Conservation (phyloP, 805 yeast species). For the Candida koratica region DNA sequence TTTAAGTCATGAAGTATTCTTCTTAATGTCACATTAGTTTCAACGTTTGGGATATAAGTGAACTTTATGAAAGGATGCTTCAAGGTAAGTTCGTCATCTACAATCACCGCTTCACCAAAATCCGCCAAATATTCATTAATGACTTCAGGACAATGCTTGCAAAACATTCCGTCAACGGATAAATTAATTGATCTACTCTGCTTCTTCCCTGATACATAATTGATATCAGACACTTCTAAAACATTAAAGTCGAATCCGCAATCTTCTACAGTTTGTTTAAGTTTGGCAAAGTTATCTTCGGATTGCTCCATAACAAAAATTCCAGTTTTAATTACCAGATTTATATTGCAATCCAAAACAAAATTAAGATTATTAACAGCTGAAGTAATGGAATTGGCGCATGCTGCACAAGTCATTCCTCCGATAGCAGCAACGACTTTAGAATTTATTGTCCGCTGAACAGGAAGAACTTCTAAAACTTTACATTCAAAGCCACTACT, state of each 20-base stretch:
- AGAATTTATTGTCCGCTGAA: slow-evolving; percentile 44
- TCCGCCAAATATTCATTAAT: slow-evolving; percentile 46
- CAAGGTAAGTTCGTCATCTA: slow-evolving; percentile 53
- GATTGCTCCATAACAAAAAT: slow-evolving; percentile 51
- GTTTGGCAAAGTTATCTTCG: slow-evolving; percentile 31
- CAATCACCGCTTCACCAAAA: slow-evolving; percentile 55
- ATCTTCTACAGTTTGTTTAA: slow-evolving; percentile 56
- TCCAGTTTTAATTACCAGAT: slow-evolving; percentile 59
- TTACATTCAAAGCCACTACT: slow-evolving; percentile 43
- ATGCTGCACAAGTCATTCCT: slow-evolving; percentile 74
- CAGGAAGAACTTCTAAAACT: slow-evolving; percentile 57
- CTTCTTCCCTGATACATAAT: slow-evolving; percentile 45
- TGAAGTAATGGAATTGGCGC: slow-evolving; percentile 53
- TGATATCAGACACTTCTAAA: slow-evolving; percentile 40
- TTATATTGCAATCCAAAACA: slow-evolving; percentile 51
- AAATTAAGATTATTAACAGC: slow-evolving; percentile 47
- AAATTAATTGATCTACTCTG: slow-evolving; percentile 55
- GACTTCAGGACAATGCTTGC: slow-evolving; percentile 63
- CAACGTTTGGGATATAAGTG: slow-evolving; percentile 57
- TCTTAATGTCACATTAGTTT: slow-evolving; percentile 49
- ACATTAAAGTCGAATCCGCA: slow-evolving; percentile 61
- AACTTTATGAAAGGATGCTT: slow-evolving; percentile 56
- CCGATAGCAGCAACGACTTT: slow-evolving; percentile 60
- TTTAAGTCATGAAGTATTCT: slow-evolving; percentile 48
- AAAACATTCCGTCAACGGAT: slow-evolving; percentile 61